Percentiles rank a stretch among this genome's conserved stretches.
phyloP scores from a whole-genome alignment of 2,329 filamentous ascomycete genomes.

The Xylariaceae sp. region DNA sequence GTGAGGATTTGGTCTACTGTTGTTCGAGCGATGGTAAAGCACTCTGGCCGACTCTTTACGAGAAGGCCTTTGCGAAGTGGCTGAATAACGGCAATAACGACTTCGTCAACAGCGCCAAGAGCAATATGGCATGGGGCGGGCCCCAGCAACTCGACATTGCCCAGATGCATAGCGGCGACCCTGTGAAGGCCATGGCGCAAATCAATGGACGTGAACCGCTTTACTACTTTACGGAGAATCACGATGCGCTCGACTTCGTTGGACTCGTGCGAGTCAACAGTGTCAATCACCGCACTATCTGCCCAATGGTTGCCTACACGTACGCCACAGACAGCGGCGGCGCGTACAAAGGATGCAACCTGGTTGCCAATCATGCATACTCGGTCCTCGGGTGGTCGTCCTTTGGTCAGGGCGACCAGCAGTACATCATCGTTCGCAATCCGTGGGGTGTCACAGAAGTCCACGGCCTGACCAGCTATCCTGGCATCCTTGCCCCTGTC shows the following conservation, averaged over 20 bases:
- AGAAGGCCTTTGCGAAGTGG: constrained; percentile 46
- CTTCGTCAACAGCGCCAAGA: not conserved
- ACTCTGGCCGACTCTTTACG: constrained; percentile 42
- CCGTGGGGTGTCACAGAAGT: constrained; percentile 42
- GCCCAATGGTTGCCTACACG: constrained; percentile 39
- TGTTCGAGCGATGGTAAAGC: constrained; percentile 38
- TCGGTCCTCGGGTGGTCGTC: constrained; percentile 37
- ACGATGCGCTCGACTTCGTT: constrained; percentile 33
- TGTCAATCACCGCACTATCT: constrained; percentile 41
- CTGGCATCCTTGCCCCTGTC: constrained; percentile 36
- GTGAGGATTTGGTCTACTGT: constrained; percentile 39
- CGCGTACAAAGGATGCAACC: constrained; percentile 37
- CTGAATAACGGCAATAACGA: constrained; percentile 27
- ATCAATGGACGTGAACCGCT: constrained; percentile 37
- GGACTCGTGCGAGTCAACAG: constrained; percentile 37
- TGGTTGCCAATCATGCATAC: constrained; percentile 43
- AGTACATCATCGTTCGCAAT: constrained; percentile 41
- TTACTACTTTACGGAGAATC: constrained; percentile 34
- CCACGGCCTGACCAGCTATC: constrained; percentile 36
- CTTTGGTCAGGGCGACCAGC: constrained; percentile 33
- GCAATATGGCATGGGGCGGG: constrained; percentile 2
- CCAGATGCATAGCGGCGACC: constrained; percentile 38
- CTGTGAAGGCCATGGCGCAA: constrained; percentile 42
- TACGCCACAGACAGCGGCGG: constrained; percentile 33
- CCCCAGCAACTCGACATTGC: constrained; percentile 39